Percentiles rank a stretch among this genome's conserved stretches.
phyloP scores from a whole-genome alignment of 176 grass and related monocot genomes.

The Zea mays region DNA sequence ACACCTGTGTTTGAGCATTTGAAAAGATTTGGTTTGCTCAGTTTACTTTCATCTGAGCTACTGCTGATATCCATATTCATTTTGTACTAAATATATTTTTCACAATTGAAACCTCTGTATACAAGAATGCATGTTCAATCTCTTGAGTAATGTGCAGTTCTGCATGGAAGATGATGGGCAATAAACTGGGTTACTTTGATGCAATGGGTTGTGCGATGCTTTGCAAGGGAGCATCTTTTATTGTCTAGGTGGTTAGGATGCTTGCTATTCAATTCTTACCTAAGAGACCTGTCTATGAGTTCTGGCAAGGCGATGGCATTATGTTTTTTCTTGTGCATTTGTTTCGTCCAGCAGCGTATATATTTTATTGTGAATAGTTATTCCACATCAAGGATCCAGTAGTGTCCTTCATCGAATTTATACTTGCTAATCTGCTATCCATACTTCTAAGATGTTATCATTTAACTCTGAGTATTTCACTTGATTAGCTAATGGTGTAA shows the following conservation, averaged over 20 bases:
- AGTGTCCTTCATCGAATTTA: background rate
- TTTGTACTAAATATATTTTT: constrained; percentile 1
- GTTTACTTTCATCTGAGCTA: background rate
- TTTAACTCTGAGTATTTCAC: background rate
- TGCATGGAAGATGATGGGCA: background rate
- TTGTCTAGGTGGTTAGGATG: constrained; percentile 82
- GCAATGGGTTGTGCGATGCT: background rate
- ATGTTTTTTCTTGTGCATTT: background rate
- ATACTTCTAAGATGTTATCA: background rate
- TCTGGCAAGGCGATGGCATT: background rate
- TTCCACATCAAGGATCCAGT: background rate
- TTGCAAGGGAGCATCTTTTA: constrained; percentile 35
- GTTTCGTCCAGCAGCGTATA: background rate
- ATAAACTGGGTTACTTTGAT: background rate
- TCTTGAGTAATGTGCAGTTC: constrained; percentile 2
- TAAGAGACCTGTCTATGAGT: no score
- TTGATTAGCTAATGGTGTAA: background rate
- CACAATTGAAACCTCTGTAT: background rate
- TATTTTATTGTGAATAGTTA: background rate
- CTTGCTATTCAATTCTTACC: constrained; percentile 53
- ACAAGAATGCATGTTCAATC: background rate
- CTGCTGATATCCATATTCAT: background rate
- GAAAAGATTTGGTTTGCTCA: background rate
- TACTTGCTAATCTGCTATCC: background rate
- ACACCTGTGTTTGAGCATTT: background rate